phyloP scores from a whole-genome alignment of 768 basidiomycete genomes.

The Hemileccinum rubropunctum region DNA sequence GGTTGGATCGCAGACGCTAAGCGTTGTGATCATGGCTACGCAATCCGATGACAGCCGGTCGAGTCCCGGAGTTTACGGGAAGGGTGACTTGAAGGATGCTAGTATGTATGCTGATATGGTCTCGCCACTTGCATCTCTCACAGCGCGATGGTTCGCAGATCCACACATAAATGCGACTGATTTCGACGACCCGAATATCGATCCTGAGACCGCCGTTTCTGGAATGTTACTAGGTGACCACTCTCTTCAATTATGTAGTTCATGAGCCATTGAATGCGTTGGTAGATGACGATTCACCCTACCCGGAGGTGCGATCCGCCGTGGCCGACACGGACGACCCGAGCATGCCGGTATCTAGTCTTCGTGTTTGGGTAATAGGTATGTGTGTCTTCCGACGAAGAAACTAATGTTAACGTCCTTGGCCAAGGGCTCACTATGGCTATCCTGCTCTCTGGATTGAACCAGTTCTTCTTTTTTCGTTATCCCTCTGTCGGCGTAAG shows the following conservation, averaged over 20 bases:
- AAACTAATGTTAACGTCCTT: not conserved
- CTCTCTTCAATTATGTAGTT: not conserved
- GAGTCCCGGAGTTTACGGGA: constrained; percentile 15
- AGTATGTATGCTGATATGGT: constrained; percentile 1
- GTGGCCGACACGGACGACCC: constrained; percentile 74
- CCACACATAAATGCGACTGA: constrained; percentile 8
- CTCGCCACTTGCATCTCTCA: not conserved
- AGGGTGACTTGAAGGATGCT: constrained; percentile 2
- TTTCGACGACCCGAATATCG: constrained; percentile 39
- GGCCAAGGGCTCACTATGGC: constrained; percentile 42
- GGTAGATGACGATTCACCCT: constrained; percentile 46
- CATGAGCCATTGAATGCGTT: constrained; percentile 11
- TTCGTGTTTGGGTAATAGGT: constrained; percentile 63
- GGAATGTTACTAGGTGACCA: constrained; percentile 21
- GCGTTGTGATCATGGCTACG: constrained; percentile 12
- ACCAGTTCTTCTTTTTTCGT: constrained; percentile 76
- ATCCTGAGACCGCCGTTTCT: constrained; percentile 14
- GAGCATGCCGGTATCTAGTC: constrained; percentile 53
- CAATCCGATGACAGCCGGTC: not conserved
- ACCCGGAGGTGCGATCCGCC: constrained; percentile 78
- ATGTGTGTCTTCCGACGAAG: not conserved
- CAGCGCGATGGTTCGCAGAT: not conserved
- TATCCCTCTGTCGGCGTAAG: constrained; percentile 47
- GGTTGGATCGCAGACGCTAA: not conserved
- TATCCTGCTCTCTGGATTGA: constrained; percentile 65